Conservation (phyloP, 148 eudicot species). For the Hydrangea macrophylla region DNA sequence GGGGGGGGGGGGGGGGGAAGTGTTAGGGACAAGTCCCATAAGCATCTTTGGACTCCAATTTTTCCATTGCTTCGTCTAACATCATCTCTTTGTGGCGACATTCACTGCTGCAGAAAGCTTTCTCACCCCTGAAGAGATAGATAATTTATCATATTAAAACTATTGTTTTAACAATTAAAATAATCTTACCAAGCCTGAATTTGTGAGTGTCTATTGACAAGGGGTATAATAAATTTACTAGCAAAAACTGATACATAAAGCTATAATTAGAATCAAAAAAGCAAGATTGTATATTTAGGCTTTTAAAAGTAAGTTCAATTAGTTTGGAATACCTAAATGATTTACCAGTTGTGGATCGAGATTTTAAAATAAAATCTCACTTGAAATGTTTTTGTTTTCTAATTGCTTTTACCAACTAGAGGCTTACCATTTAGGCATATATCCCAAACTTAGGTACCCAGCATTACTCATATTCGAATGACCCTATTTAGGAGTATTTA, state of each 20-base stretch:
- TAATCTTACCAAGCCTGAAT: not conserved
- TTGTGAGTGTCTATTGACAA: no score
- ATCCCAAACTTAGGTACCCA: no score
- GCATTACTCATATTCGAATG: no score
- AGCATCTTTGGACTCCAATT: conserved; percentile 4
- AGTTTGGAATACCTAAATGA: not conserved
- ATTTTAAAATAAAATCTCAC: no score
- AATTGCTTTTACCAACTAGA: no score
- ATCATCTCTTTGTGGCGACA: conserved; percentile 49
- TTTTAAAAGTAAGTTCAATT: no score
- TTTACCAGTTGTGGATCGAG: no score
- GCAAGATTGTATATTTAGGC: not conserved
- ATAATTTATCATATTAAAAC: not conserved
- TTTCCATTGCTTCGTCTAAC: conserved; percentile 35
- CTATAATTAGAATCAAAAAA: not conserved
- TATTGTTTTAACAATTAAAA: not conserved
- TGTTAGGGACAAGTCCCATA: conserved; percentile 14
- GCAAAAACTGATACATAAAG: not conserved
- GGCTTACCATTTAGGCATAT: no score
- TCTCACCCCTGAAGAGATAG: conserved; percentile 50
- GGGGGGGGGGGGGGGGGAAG: not conserved
- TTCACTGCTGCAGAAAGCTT: conserved; percentile 59
- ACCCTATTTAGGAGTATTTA: no score
- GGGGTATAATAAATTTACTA: no score
- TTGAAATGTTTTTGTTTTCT: no score